phyloP scores from a whole-genome alignment of 345 rosid species.

The Psidium guajava region DNA sequence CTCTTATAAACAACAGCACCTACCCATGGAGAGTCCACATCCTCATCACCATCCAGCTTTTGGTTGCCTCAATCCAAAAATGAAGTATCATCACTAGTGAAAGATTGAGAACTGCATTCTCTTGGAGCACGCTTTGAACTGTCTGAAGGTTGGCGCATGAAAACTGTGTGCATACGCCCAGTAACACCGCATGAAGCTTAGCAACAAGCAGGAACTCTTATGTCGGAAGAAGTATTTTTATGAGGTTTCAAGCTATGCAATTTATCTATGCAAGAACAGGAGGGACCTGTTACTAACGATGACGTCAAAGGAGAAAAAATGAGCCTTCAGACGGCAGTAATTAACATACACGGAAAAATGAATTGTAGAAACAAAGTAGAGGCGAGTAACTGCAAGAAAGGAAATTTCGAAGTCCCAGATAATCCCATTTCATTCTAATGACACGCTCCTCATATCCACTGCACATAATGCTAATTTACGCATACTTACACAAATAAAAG shows the following conservation, averaged over 20 bases:
- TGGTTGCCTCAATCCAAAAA: conserved; percentile 50
- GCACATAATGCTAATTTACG: neutral
- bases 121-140: conserved; percentile 8
- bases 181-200: conserved; percentile 1
- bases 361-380: neutral
- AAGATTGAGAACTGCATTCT: conserved; percentile 12
- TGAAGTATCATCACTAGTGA: conserved; percentile 23
- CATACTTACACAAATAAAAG: neutral
- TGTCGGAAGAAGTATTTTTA: neutral
- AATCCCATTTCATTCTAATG: neutral
- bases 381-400: neutral
- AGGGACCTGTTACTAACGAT: neutral
- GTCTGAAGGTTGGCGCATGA: conserved; percentile 1
- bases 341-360: neutral
- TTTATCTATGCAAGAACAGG: neutral
- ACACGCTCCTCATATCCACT: neutral
- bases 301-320: neutral
- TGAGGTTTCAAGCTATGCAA: neutral
- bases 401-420: neutral
- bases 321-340: neutral
- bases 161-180: neutral
- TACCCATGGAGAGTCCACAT: conserved; percentile 74
- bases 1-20: conserved; percentile 74
- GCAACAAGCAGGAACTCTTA: conserved; percentile 3
- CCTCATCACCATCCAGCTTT: conserved; percentile 27